Evolutionary conservation across 805 yeast species (phyloP), one percentile per base, ranked within the genome.

Genomic region (Huiozyma sinensis): DNA sequence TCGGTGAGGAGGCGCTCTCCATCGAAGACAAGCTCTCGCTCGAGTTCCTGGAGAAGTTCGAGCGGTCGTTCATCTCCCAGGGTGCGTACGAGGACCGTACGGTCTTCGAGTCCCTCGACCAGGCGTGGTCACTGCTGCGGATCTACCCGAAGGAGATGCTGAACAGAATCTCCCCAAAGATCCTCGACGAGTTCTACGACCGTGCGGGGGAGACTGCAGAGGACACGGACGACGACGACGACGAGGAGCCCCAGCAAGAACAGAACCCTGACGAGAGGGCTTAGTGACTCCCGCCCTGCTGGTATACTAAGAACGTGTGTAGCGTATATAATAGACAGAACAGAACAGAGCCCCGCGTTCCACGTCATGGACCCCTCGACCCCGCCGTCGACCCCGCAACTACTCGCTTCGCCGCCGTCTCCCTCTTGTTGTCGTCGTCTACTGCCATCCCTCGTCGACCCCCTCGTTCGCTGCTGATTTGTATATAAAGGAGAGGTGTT

Each of bases 1-100:
- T 92, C 57, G 99, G 99, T 79, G 99, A 92, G 70, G 99, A 92
- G 70, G 98, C 99, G 33, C 75, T 92, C 61, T 88, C 97, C 32
- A 86, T 86, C 51, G 99, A 92, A 68, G 99, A 92, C 70, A 94
- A 94, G 71, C 76, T 92, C 53, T 92, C 98, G 3, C 76, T 92
- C 63, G 99, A 92, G 72, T 92, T 92, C 66, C 79, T 92, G 71
- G 98, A 94, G 65, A 92, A 92, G 72, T 92, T 92, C 58, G 99
- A 92, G 70, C 87, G 85, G 75, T 83, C 90, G 43, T 94, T 94
- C 60, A 87, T 92, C 58, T 61, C 88, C 39, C 99, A 92, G 72
- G 97, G 97, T 65, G 90, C 96, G 43, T 92, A 92, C 65, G 99
- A 92, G 68, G 77, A 88, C 66, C 86, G 99, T 76, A 75, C 88